Evolutionary conservation across 2,329 filamentous ascomycete species (phyloP).

Genomic region (Diaporthe batatas): DNA sequence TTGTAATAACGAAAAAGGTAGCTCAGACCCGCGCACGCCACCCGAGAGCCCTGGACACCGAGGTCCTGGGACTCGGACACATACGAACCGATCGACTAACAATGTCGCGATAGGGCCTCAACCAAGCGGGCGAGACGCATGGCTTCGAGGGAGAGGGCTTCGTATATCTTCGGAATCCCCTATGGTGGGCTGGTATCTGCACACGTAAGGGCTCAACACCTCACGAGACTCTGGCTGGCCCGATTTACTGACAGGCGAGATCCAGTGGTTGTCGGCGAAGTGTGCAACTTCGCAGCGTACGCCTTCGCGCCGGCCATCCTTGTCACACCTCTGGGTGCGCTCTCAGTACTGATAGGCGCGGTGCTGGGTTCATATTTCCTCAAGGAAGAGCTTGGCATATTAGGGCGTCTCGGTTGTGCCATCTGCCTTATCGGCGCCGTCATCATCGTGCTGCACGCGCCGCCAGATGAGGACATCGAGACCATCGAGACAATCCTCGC

Average conservation of each 20-base stretch:
- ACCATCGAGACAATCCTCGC: conserved; percentile 92
- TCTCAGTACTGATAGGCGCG: conserved; percentile 94
- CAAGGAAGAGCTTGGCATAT: conserved; percentile 86
- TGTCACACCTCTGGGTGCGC: conserved; percentile 92
- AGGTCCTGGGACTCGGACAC: conserved; percentile 39
- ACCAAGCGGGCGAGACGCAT: conserved; percentile 89
- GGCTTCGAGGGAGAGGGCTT: conserved; percentile 98
- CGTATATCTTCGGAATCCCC: conserved; percentile 91
- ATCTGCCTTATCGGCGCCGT: conserved; percentile 96
- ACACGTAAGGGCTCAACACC: conserved; percentile 74
- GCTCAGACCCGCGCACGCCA: conserved; percentile 44
- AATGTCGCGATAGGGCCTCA: conserved; percentile 74
- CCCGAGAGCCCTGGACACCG: neutral
- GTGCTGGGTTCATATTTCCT: conserved; percentile 96
- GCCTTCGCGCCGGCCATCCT: conserved; percentile 99
- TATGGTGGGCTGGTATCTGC: conserved; percentile 96
- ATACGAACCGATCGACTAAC: conserved; percentile 25
- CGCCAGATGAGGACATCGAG: conserved; percentile 90
- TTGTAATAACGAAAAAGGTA: conserved; percentile 99
- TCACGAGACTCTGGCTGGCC: neutral
- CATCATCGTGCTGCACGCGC: conserved; percentile 97
- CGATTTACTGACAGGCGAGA: conserved; percentile 38
- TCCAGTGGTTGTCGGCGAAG: conserved; percentile 89
- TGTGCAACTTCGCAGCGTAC: conserved; percentile 98
- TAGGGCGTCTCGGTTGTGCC: conserved; percentile 95